A percentile compares a stretch with the other conserved stretches of the same genome.
Conservation (phyloP, 441 rosid genomes). For the Metrosideros polymorpha region DNA sequence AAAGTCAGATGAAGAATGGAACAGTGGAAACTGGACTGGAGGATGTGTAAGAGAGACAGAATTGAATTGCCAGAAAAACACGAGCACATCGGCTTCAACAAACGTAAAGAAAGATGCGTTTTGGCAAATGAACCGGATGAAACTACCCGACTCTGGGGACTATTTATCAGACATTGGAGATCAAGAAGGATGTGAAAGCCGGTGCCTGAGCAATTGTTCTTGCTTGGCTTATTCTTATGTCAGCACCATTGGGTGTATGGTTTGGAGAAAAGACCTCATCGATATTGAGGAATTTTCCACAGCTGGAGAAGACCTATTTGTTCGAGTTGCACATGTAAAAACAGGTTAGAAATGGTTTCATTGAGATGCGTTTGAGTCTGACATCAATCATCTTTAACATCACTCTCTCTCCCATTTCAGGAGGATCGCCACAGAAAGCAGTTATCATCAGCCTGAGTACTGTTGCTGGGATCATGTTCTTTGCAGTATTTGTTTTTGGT, state of each 20-base stretch:
- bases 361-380: background rate
- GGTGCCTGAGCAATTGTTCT: background rate
- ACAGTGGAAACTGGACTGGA: background rate
- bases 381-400: accelerated
- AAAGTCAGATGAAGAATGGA: background rate
- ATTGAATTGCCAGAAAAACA: background rate
- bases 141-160: background rate
- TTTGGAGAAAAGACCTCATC: background rate
- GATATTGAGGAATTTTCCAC: background rate
- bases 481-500: background rate
- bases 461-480: background rate
- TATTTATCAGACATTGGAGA: background rate
- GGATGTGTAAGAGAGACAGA: background rate
- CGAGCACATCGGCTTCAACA: background rate
- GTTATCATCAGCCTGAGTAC: background rate
- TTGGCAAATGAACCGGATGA: background rate
- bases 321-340: background rate
- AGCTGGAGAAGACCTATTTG: background rate
- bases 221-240: background rate
- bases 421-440: background rate
- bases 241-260: background rate
- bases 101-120: background rate
- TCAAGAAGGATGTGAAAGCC: background rate
- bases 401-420: background rate
- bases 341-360: background rate